Conservation (phyloP, 495 filamentous ascomycete species). For the Aspergillus panamensis region DNA sequence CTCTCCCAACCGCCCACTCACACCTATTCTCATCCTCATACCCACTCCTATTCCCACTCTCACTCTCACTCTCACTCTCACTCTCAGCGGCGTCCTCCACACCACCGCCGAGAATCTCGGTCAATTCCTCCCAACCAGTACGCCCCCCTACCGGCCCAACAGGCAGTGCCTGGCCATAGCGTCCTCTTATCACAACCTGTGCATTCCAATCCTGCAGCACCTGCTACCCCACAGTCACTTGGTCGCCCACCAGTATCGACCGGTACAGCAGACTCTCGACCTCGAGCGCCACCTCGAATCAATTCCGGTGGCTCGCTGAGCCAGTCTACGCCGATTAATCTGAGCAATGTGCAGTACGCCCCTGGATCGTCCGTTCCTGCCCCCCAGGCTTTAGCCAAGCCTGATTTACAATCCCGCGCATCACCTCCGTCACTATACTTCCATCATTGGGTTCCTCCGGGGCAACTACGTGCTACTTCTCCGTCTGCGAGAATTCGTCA, state of each 20-base stretch:
- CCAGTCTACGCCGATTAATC: slow-evolving; percentile 46
- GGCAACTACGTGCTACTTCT: slow-evolving; percentile 33
- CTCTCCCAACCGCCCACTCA: slow-evolving; percentile 11
- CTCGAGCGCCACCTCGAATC: slow-evolving; percentile 45
- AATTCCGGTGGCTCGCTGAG: slow-evolving; percentile 57
- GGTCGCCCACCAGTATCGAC: slow-evolving; percentile 19
- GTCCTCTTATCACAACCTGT: slow-evolving; percentile 22
- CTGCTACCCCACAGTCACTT: slow-evolving; percentile 27
- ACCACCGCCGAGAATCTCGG: slow-evolving; percentile 23
- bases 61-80: slow-evolving; percentile 5
- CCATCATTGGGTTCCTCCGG: slow-evolving; percentile 87
- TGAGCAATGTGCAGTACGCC: slow-evolving; percentile 29
- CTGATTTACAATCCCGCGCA: slow-evolving; percentile 49
- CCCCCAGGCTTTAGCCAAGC: slow-evolving; percentile 46
- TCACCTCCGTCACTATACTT: slow-evolving; percentile 77
- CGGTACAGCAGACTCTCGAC: slow-evolving; percentile 29
- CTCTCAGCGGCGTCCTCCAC: slow-evolving; percentile 16
- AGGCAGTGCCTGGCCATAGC: slow-evolving; percentile 19
- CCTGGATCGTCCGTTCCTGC: slow-evolving; percentile 31
- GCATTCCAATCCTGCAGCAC: slow-evolving; percentile 12
- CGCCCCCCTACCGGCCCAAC: slow-evolving; percentile 27
- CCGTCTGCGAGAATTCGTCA: slow-evolving; percentile 30
- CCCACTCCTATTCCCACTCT: slow-evolving; percentile 14
- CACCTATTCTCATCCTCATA: neutral
- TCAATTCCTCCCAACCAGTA: slow-evolving; percentile 40